Evolutionary conservation across 495 filamentous ascomycete species (phyloP), one percentile per base, ranked within the genome.

Genomic region (Lichina pygmaea): DNA sequence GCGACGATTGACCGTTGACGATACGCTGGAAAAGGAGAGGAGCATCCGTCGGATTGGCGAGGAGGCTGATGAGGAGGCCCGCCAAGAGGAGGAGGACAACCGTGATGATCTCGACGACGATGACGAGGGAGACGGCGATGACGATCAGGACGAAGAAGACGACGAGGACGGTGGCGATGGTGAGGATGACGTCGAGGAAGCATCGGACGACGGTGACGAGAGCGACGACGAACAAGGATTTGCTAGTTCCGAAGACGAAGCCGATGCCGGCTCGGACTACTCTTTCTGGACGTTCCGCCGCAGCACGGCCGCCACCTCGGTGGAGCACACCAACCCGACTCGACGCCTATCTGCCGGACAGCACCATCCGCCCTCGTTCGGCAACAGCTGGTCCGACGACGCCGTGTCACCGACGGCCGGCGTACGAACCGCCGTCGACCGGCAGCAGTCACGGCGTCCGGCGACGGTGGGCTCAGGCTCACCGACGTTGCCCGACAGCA

Each of bases 161-260:
- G 67, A 63, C 6, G 66, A 70, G 34, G 79, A 77, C 54, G 82
- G 82, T 10, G 86, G 86, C 52, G 82, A 93, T 51, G 89, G 85
- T 12, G 86, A 95, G 56, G 84, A 93, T 53, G 89, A 97, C 24
- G 24, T 24, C 24, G 24, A 24, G 24, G 24, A 24, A 4, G n/a
- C 66, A 66, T 67, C 65, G 6, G 66, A 70, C 34, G 79, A 76
- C 54, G 82, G 82, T 9, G 86, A 86, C 52, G 82, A 93, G 51
- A 89, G 85, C n/a, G 86, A 95, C 56, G 84, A 93, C 53, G 89
- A 97, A 61, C 74, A 75, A 50, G 89, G 89, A 3, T 93, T 94
- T 55, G 86, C 84, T 40, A 80, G 78, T 10, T 86, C 81, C 0
- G 86, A 93, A 49, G 79, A 83, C 38, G 77, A 79, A 38, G 81